Base-by-base conservation (phyloP, 331 rosid genomes). In the Malus hybrid region DNA sequence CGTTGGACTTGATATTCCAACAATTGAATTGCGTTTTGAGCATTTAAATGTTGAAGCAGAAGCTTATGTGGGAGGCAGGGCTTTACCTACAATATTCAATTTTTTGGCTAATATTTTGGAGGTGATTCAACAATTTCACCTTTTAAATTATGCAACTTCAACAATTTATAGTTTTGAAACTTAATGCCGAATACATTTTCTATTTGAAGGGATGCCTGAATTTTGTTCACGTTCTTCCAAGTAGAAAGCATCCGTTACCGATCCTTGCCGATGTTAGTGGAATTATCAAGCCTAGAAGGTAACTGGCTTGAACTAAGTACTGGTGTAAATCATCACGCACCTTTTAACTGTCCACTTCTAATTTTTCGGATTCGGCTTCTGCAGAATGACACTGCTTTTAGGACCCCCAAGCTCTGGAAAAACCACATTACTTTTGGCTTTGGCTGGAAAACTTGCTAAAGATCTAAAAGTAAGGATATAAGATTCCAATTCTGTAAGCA, bases 321-420 rank as follows among this genome's bases (percentile, higher is more conserved):
- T 39, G 68, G 24, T 60, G 3, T 9, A 26, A 62, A 16, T 52
- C 12, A 53, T 55, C 64, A 71, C 67, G 15, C 18, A 9, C 65
- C 4, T 48, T 19, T 39, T 57, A 34, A 63, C 24, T 19, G 22
- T 58, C 60, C 39, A 65, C 74, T 76, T 90, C 81, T 89, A 60
- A 83, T 58, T 16, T 33, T 73, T 18, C 26, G 58, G 74, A 33
- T 79, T 63, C 71, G 60, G 48, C 6, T 24, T 24, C 33, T 85
- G 80, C 83, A 93, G 98, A 85, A 89, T 91, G 97, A 85, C 97
- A 66, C 84, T 93, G 80, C 98, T 93, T 33, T 88, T 93, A 82
- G 98, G 98, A 63, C 98, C 98, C 67, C 98, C 98, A 69, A 83
- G 89, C 79, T 93, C 97, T 2, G 98, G 98, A 69, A 93, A 93